Evolutionary conservation across 352 stramenopile genomes (phyloP).

Genomic region (Globisporangium splendens): DNA sequence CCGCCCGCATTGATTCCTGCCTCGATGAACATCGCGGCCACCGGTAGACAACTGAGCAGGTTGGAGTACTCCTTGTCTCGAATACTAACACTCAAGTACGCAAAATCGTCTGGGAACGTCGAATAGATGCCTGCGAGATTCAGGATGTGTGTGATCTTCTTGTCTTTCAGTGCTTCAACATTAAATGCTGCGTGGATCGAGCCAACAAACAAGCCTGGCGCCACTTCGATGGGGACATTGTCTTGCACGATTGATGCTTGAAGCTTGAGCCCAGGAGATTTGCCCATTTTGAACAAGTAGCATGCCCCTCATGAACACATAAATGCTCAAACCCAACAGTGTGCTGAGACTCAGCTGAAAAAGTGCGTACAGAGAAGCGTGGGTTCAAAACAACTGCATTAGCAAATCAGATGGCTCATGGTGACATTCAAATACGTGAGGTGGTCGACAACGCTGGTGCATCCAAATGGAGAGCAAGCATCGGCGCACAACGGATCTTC

Average conservation of each 20-base stretch:
- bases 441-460: constrained; percentile 82
- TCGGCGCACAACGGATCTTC: constrained; percentile 73
- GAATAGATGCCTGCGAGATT: constrained; percentile 82
- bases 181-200: constrained; percentile 89
- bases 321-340: not conserved
- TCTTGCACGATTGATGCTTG: constrained; percentile 79
- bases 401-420: constrained; percentile 87
- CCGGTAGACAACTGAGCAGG: constrained; percentile 79
- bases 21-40: constrained; percentile 80
- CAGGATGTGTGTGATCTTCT: constrained; percentile 79
- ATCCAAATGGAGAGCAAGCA: constrained; percentile 67
- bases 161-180: constrained; percentile 68
- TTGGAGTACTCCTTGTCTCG: constrained; percentile 89
- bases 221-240: constrained; percentile 76
- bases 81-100: constrained; percentile 87
- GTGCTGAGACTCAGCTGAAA: too few species aligned
- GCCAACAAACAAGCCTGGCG: constrained; percentile 71
- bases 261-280: constrained; percentile 48
- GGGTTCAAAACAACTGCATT: constrained; percentile 4
- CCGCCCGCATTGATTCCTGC: constrained; percentile 52
- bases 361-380: too few species aligned
- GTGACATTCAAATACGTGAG: constrained; percentile 87
- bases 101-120: constrained; percentile 88
- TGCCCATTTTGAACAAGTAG: constrained; percentile 33
- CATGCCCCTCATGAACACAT: not conserved